Percentiles rank a stretch among this genome's conserved stretches.
Conservation (phyloP, 1,284 basidiomycete genomes). For the Chalciporus sp. region DNA sequence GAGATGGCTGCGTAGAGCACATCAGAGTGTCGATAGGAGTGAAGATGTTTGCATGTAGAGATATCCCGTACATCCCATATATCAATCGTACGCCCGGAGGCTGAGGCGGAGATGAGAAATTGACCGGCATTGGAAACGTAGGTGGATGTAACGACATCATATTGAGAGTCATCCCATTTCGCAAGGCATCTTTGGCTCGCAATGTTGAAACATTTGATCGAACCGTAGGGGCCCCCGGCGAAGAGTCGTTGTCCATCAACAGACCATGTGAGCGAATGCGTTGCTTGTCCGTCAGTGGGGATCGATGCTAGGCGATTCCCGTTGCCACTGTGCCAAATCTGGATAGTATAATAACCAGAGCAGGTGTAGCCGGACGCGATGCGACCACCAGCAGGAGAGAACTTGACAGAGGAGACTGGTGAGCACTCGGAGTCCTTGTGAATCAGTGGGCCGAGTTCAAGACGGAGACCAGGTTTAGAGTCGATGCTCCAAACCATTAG, state of each 20-base stretch:
- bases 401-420: slow-evolving; percentile 14
- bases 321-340: slow-evolving; percentile 14
- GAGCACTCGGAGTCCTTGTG: not conserved
- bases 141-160: slow-evolving; percentile 7
- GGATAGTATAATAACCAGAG: slow-evolving; percentile 4
- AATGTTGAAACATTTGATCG: slow-evolving; percentile 7
- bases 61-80: slow-evolving; percentile 8
- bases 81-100: slow-evolving; percentile 1
- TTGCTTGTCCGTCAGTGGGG: not conserved
- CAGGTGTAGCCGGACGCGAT: slow-evolving; percentile 11
- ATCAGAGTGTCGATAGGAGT: not conserved
- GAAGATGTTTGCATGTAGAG: not conserved
- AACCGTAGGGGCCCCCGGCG: slow-evolving; percentile 6
- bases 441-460: not conserved
- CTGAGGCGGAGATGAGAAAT: slow-evolving; percentile 11
- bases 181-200: not conserved
- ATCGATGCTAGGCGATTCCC: slow-evolving; percentile 4
- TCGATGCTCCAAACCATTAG: not conserved
- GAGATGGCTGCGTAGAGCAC: slow-evolving; percentile 3
- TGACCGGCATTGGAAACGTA: slow-evolving; percentile 1
- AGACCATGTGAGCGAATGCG: slow-evolving; percentile 5
- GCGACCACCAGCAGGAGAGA: slow-evolving; percentile 12
- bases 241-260: slow-evolving; percentile 3
- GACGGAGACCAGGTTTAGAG: not conserved
- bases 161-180: not conserved